Conservation (phyloP, 176 grass and related monocot genomes). For the Echinochloa phyllopogon region DNA sequence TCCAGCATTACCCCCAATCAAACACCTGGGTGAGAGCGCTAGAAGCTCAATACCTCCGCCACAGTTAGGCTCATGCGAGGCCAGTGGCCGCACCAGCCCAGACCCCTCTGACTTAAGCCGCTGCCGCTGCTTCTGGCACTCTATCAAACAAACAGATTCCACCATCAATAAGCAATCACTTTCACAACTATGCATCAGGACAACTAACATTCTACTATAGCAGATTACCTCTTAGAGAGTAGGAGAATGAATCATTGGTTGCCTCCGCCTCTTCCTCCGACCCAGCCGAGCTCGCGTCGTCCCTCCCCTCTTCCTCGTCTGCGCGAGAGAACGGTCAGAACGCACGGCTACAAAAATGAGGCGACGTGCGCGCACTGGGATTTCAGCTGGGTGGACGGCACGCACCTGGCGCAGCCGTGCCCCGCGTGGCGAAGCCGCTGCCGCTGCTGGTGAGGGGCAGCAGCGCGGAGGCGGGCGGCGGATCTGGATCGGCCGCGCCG, state of each 20-base stretch:
- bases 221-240: conserved; percentile 66
- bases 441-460: conserved; percentile 24
- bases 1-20: conserved; percentile 41
- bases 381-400: neutral
- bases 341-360: conserved; percentile 22
- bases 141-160: conserved; percentile 43
- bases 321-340: conserved; percentile 41
- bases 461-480: conserved; percentile 24
- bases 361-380: conserved; percentile 10
- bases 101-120: conserved; percentile 54
- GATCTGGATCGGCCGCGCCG: conserved; percentile 56
- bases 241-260: conserved; percentile 52
- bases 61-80: conserved; percentile 40
- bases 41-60: conserved; percentile 46
- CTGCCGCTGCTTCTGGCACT: conserved; percentile 63
- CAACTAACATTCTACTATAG: neutral
- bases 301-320: conserved; percentile 41
- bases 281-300: neutral
- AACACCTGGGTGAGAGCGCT: conserved; percentile 67
- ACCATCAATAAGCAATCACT: conserved; percentile 32
- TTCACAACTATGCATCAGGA: neutral
- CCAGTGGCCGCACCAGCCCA: neutral
- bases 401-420: conserved; percentile 55
- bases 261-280: conserved; percentile 43
- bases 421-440: conserved; percentile 45